Evolutionary conservation across 75 land plant species (phyloP).

Genomic region (Cunninghamia lanceolata): DNA sequence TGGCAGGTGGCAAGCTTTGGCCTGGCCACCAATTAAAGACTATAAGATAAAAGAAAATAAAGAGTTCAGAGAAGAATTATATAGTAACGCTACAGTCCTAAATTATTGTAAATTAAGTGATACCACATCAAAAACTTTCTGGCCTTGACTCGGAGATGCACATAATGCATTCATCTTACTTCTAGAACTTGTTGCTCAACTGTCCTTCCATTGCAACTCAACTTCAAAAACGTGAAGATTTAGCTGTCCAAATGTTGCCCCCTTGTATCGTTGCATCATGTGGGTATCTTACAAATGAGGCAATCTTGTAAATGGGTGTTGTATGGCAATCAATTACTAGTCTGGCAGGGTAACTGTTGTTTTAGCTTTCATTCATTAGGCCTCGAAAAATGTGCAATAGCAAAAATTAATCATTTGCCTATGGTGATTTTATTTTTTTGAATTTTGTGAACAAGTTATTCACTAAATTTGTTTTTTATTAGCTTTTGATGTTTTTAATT

Average conservation of each 20-base stretch:
- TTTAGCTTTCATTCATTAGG: too few relatives aligned
- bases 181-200: constrained; percentile 97
- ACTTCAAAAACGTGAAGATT: constrained; percentile 98
- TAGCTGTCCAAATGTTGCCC: constrained; percentile 78
- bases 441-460: too few relatives aligned
- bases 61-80: not conserved
- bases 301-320: constrained; percentile 85
- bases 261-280: constrained; percentile 90
- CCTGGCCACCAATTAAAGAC: too few relatives aligned
- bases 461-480: too few relatives aligned
- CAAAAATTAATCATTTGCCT: too few relatives aligned
- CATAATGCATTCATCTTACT: constrained; percentile 33
- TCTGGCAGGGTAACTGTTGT: too few relatives aligned
- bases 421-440: too few relatives aligned
- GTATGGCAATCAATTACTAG: constrained; percentile 83
- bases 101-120: not conserved
- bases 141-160: not conserved
- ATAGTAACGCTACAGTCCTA: not conserved
- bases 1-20: too few relatives aligned
- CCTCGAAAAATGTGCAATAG: too few relatives aligned
- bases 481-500: too few relatives aligned
- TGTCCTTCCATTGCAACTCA: constrained; percentile 74
- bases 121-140: not conserved
- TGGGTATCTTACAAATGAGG: constrained; percentile 77
- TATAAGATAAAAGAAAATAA: constrained; percentile 27